Evolutionary conservation across 2,329 filamentous ascomycete genomes (phyloP).

Genomic region (Helicocarpus griseus): DNA sequence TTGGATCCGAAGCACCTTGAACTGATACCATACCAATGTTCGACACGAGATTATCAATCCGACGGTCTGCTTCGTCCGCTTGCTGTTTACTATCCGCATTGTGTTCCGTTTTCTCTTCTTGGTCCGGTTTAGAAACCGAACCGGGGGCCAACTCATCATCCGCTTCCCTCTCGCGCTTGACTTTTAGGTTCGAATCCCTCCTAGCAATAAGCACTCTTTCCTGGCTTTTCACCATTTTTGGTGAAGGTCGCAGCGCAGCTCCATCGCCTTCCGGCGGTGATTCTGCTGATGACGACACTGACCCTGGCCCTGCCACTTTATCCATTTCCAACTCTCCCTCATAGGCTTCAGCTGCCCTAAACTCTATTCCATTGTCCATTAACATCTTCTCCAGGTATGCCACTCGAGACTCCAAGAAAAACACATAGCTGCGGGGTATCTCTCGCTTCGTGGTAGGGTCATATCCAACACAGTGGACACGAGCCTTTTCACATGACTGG

Average conservation of each 20-base stretch:
- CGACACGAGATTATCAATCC: conserved; percentile 56
- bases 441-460: conserved; percentile 94
- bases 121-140: conserved; percentile 1
- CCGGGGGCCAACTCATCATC: background rate
- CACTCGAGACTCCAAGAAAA: conserved; percentile 82
- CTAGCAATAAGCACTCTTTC: background rate
- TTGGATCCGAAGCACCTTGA: conserved; percentile 65
- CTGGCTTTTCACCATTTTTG: background rate
- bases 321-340: conserved; percentile 35
- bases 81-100: conserved; percentile 41
- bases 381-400: conserved; percentile 73
- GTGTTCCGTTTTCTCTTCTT: conserved; percentile 21
- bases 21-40: conserved; percentile 69
- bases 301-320: background rate
- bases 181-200: background rate
- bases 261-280: background rate
- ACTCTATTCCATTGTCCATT: conserved; percentile 57
- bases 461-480: conserved; percentile 84
- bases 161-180: conserved; percentile 7
- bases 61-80: conserved; percentile 41
- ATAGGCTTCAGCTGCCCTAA: conserved; percentile 60
- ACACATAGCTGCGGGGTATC: conserved; percentile 87
- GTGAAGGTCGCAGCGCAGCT: background rate
- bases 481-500: conserved; percentile 85
- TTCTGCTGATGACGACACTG: background rate